Base-by-base conservation (phyloP, 108 stramenopile species). In the Heterococcus sp. region DNA sequence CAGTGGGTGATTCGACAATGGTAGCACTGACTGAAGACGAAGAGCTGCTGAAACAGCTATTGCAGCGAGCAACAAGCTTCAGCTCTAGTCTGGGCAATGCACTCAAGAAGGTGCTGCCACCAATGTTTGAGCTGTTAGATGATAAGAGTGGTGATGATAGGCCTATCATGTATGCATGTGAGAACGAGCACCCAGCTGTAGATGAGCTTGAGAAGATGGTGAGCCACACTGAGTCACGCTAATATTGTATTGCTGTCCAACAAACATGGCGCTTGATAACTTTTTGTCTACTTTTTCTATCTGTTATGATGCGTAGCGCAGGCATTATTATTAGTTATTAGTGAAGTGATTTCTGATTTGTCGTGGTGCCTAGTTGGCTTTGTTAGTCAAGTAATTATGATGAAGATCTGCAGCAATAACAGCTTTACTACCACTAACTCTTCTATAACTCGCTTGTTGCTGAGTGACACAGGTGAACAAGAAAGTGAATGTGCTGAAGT, bases 21-120 rank as follows among this genome's bases (percentile, higher is more conserved):
- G 46, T 58, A 21, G 46, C 46, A 21, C 46, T 58, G 14, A 14
- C 46, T 8, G 46, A 58, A 21, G 46, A 58, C 46, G 21, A 58
- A 21, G 46, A 8, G 46, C 21, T 58, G 14, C 8, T 58, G 46
- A 21, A 58, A 21, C 14, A 8, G 46, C 46, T 58, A 21, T 8
- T 58, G 63, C 32, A 76, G 37, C 66, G 32, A 21, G 75, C 75
- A 26, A 76, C 75, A 0, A 65, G 68, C 2, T 36, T 76, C 1
- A 76, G 75, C 37, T 31, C 67, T 0, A 40, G 68, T 31, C 75
- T 76, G 1, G 75, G 75, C 2, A 67, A 67, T 36, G 66, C 75
- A 2, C 37, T 76, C 40, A 32, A 38, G 37, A 64, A 39, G 37
- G 75, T 76, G 2, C 8, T 76, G 28, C 68, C 64, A 40, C 75